Percentiles rank a stretch among this genome's conserved stretches.
These are phyloP conservation scores for Phaeoacremonium minimum DNA, from an alignment of 2,329 filamentous ascomycete species.

Conservation along the genomic window DNA sequence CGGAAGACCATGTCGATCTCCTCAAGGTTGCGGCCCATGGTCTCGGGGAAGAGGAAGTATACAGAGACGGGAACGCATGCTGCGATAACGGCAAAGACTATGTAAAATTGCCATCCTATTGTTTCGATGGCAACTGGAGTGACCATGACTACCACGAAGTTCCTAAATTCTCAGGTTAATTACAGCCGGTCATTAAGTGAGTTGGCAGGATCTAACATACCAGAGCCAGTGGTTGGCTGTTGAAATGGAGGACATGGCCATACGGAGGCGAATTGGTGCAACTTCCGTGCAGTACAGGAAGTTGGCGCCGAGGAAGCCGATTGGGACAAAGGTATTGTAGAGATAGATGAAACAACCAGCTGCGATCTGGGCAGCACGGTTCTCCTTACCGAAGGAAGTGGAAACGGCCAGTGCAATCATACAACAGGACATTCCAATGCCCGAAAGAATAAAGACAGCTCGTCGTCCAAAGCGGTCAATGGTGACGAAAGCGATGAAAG, in stretches of 20 bases:
- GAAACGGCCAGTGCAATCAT: constrained; percentile 49
- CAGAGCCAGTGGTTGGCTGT: constrained; percentile 51
- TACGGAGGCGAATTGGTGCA: constrained; percentile 44
- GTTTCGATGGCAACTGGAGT: constrained; percentile 41
- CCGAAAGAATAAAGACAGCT: constrained; percentile 46
- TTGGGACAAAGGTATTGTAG: constrained; percentile 56
- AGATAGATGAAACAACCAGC: constrained; percentile 53
- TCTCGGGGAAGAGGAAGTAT: constrained; percentile 41
- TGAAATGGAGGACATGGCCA: constrained; percentile 50
- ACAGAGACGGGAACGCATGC: constrained; percentile 38
- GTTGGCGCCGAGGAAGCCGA: constrained; percentile 54
- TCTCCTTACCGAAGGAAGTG: constrained; percentile 39
- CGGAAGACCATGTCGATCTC: constrained; percentile 39
- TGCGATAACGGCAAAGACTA: constrained; percentile 42
- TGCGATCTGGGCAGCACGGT: constrained; percentile 41
- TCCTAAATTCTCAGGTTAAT: constrained; percentile 15
- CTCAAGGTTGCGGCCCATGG: constrained; percentile 45
- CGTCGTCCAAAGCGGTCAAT: constrained; percentile 47
- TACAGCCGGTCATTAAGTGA: background rate
- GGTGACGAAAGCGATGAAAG: constrained; percentile 41
- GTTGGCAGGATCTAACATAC: constrained; percentile 14
- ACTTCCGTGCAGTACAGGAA: constrained; percentile 58
- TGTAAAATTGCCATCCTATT: constrained; percentile 48
- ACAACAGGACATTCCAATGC: constrained; percentile 47
- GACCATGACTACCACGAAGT: constrained; percentile 40